phyloP scores from a whole-genome alignment of 768 basidiomycete species.

The Psilocybe azurescens region DNA sequence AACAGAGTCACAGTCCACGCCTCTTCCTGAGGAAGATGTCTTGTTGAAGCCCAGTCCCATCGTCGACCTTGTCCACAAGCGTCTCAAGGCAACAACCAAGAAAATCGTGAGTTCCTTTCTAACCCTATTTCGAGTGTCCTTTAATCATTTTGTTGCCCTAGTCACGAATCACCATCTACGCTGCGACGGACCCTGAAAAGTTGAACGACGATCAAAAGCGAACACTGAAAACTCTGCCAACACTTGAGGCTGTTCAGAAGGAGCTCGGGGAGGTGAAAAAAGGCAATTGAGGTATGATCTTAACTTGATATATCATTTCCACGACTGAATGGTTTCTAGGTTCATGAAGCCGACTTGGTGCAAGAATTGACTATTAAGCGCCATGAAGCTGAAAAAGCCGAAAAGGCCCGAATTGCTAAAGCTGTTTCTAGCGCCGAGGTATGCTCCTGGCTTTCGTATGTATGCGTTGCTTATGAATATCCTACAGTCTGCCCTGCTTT shows the following conservation, averaged over 20 bases:
- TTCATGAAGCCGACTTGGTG: constrained; percentile 64
- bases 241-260: constrained; percentile 78
- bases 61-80: constrained; percentile 80
- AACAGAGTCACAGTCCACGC: constrained; percentile 43
- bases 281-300: constrained; percentile 74
- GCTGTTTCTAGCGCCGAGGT: constrained; percentile 69
- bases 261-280: constrained; percentile 87
- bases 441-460: constrained; percentile 11
- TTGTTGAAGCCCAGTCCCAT: constrained; percentile 66
- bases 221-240: constrained; percentile 71
- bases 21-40: constrained; percentile 50
- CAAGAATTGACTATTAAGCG: constrained; percentile 61
- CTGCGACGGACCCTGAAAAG: constrained; percentile 66
- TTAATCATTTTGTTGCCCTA: constrained; percentile 33
- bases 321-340: constrained; percentile 41
- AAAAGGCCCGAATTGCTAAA: constrained; percentile 57
- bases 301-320: constrained; percentile 2
- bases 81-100: constrained; percentile 77
- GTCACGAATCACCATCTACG: constrained; percentile 78
- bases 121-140: not conserved
- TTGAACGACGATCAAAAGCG: constrained; percentile 90
- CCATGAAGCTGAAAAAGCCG: constrained; percentile 59
- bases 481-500: constrained; percentile 47
- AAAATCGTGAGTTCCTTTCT: constrained; percentile 68
- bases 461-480: not conserved